Evolutionary conservation across 2,329 filamentous ascomycete genomes (phyloP), one percentile per base, ranked within the genome.

Genomic region (Scortechinia acanthostroma): DNA sequence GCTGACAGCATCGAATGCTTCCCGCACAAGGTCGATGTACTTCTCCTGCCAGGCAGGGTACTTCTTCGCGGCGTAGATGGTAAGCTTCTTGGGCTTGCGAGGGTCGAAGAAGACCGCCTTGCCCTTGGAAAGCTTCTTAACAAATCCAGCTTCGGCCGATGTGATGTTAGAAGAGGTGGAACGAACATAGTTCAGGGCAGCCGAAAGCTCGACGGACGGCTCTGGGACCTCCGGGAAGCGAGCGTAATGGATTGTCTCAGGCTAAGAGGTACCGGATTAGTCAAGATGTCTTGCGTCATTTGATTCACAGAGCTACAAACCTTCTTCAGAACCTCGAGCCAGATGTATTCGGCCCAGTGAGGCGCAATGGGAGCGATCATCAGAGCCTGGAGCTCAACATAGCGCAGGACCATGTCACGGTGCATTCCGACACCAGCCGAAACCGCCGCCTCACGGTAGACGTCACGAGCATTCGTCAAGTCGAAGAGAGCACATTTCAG

Each of bases 311-410:
- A 30, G n/a, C 25, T 30, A n/a, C n/a, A n/a, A n/a, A 30, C 25
- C 70, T 88, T 90, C 60, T 86, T 80, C 49, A 98, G 79, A 2
- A 97, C 80, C 65, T 97, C 91, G 45, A 86, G 79, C 89, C 90
- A 97, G 59, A 98, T 81, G 65, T 95, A 86, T 60, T 98, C 93
- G 42, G 88, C 75, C 85, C 90, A 97, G 66, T 98, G 93, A 47
- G 93, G 91, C 2, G 91, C 84, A 50, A 97, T 83, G 44, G 90
- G 86, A 2, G 85, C 77, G 53, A 97, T 70, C 57, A 96, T 74
- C 43, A 95, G 74, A 42, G 87, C 83, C 64, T 96, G 91, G 17
- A 94, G 74, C 66, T 94, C 86, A 52, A 95, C 81, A 65, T 93
- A 98, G 53, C 83, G 79, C 54, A 79, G 68, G 22, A 91, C 75